Evolutionary conservation across 768 basidiomycete genomes (phyloP).

Genomic region (Suillus ampliporus): DNA sequence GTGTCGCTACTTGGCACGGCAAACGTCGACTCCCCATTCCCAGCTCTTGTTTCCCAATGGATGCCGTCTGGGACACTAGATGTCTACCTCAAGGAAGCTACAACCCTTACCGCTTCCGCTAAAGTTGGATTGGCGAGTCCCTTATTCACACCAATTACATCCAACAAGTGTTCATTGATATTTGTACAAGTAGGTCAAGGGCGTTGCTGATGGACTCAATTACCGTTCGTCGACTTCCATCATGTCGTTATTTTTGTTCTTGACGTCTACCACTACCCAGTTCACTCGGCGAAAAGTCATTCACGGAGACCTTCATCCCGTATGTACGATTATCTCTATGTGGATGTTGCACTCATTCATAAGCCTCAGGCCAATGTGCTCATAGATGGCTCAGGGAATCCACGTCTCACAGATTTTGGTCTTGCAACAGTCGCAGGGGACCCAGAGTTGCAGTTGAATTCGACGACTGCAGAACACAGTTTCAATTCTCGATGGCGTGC

Average conservation of each 20-base stretch:
- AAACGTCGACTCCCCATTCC: too few species aligned
- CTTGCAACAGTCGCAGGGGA: not conserved
- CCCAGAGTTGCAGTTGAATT: not conserved
- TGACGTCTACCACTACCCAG: not conserved
- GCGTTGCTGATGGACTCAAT: too few species aligned
- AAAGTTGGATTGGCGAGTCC: too few species aligned
- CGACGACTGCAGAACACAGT: not conserved
- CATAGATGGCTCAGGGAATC: not conserved
- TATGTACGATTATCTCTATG: not conserved
- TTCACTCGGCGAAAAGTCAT: not conserved
- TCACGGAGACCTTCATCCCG: slow-evolving; percentile 1
- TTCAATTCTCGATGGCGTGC: not conserved
- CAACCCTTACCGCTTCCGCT: too few species aligned
- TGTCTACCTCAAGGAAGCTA: too few species aligned
- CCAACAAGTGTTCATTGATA: too few species aligned
- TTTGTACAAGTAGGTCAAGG: too few species aligned
- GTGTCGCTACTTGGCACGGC: too few species aligned
- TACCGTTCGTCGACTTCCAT: too few species aligned
- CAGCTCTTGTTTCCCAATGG: too few species aligned
- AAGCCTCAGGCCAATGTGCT: not conserved
- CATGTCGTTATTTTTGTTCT: not conserved
- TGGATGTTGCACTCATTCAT: not conserved
- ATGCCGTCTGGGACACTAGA: too few species aligned
- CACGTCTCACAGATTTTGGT: not conserved
- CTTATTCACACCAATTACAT: too few species aligned